Evolutionary conservation across 2,329 filamentous ascomycete genomes (phyloP).

Genomic region (Fusarium sp.): DNA sequence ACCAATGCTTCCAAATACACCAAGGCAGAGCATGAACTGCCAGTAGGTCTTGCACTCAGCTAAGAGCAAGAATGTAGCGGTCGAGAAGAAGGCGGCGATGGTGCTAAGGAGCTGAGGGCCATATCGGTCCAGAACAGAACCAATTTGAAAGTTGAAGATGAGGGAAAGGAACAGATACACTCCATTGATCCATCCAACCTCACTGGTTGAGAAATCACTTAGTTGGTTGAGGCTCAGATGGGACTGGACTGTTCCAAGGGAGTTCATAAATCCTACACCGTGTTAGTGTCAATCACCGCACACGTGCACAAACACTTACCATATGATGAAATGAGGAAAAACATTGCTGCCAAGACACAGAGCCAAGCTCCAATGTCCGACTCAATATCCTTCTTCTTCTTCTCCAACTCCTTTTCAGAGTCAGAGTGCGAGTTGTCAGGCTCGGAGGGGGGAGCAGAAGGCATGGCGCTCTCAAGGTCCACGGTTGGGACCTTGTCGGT

Average conservation of each 20-base stretch:
- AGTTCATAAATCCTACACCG: constrained; percentile 56
- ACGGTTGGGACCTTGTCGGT: background rate
- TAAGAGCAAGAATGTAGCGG: constrained; percentile 56
- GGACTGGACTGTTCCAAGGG: constrained; percentile 58
- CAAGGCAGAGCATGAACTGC: constrained; percentile 59
- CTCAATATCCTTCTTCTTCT: constrained; percentile 10
- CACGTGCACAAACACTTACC: background rate
- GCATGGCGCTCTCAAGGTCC: constrained; percentile 6
- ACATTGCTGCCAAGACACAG: constrained; percentile 28
- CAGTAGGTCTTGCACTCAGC: constrained; percentile 60
- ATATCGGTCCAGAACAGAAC: constrained; percentile 59
- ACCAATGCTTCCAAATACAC: constrained; percentile 56
- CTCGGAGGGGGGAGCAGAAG: background rate
- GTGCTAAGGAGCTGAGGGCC: constrained; percentile 55
- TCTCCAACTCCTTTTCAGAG: background rate
- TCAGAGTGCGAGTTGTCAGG: constrained; percentile 6
- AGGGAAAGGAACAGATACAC: constrained; percentile 58
- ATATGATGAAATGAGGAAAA: constrained; percentile 35
- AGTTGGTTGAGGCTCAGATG: constrained; percentile 58
- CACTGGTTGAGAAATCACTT: constrained; percentile 50
- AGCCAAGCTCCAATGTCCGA: constrained; percentile 25
- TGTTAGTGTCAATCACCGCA: background rate
- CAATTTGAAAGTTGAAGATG: constrained; percentile 58
- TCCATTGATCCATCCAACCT: constrained; percentile 61
- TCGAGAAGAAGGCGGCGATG: constrained; percentile 49